Base-by-base conservation (phyloP, 108 stramenopile genomes). In the Cyclotella cryptica region DNA sequence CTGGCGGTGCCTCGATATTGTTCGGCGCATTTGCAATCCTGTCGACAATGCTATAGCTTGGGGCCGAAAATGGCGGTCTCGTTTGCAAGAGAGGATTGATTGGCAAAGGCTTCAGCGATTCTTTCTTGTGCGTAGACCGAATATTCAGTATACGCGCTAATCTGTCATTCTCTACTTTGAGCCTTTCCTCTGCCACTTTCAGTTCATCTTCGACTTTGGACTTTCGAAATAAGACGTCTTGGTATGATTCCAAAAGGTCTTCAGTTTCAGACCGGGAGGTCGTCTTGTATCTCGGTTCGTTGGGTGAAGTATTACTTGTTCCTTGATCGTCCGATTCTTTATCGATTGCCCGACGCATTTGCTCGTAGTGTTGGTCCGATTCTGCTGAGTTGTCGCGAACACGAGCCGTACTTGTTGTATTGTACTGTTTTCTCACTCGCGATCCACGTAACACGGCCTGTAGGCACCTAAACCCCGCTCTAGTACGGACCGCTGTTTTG, bases 371-470 rank as follows among this genome's bases (percentile, higher is more conserved):
- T 3, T 49, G 15, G 47, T 3, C 15, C n/a, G 3, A 49, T 49
- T 49, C 18, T n/a, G 44, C 9, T 49, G 15, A 3, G 3, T 49
- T 49, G n/a, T 49, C 24, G 55, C 2, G 2, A 6, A 35, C 6
- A 35, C 35, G 6, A 35, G 6, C 6, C 4, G 35, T 35, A 35
- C 35, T 35, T 35, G 35, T 6, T 35, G 6, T 35, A 6, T 35
- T 35, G 22, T 55, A 26, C 8, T 74, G 30, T 53, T 29, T 69
- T 74, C 73, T 45, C 7, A 67, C 64, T 44, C 43, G 19, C 66
- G 73, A 62, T 4, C 79, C 79, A 49, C 73, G 21, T 27, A 30
- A 72, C 5, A 45, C n/a, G 30, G 73, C 72, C 57, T 80, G 79
- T 11, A 74, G 18, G 1, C 13, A n/a, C 27, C 22, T 41, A 1